These are phyloP conservation scores for Geotrichum aggregatum DNA, from an alignment of 1,139 yeast species.

Conservation along the genomic window DNA sequence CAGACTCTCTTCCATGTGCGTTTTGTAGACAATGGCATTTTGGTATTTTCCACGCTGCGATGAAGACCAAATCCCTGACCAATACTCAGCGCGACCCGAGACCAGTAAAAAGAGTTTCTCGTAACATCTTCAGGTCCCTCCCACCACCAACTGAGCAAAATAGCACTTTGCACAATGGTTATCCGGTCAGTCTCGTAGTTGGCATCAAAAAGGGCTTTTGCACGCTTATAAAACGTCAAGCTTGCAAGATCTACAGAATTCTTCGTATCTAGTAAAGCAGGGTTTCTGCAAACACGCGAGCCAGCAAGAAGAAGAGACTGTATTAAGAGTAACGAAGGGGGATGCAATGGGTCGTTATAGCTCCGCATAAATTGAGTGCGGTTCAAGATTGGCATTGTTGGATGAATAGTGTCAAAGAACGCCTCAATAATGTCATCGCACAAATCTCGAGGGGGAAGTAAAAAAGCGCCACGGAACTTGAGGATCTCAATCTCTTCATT, in stretches of 20 bases:
- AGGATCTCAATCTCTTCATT: constrained; percentile 66
- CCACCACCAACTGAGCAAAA: constrained; percentile 67
- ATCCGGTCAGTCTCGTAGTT: constrained; percentile 70
- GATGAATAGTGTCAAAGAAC: constrained; percentile 65
- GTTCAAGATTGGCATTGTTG: constrained; percentile 68
- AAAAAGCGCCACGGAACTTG: constrained; percentile 66
- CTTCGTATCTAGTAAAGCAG: constrained; percentile 52
- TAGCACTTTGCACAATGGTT: constrained; percentile 60
- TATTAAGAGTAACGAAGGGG: constrained; percentile 63
- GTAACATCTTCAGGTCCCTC: constrained; percentile 78
- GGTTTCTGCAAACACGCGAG: constrained; percentile 57
- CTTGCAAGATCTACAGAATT: constrained; percentile 59
- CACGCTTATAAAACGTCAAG: constrained; percentile 67
- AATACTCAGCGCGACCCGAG: constrained; percentile 63
- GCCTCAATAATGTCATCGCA: constrained; percentile 59
- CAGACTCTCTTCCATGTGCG: constrained; percentile 66
- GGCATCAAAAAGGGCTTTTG: constrained; percentile 70
- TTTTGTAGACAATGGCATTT: constrained; percentile 45
- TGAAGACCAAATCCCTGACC: constrained; percentile 83
- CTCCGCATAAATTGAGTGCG: constrained; percentile 56
- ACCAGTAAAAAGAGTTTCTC: constrained; percentile 74
- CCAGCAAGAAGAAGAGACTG: constrained; percentile 72
- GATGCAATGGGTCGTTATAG: constrained; percentile 56
- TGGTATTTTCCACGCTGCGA: constrained; percentile 41
- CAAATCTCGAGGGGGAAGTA: constrained; percentile 58